phyloP scores from a whole-genome alignment of 2,329 filamentous ascomycete genomes.

The Xylariaceae sp. region DNA sequence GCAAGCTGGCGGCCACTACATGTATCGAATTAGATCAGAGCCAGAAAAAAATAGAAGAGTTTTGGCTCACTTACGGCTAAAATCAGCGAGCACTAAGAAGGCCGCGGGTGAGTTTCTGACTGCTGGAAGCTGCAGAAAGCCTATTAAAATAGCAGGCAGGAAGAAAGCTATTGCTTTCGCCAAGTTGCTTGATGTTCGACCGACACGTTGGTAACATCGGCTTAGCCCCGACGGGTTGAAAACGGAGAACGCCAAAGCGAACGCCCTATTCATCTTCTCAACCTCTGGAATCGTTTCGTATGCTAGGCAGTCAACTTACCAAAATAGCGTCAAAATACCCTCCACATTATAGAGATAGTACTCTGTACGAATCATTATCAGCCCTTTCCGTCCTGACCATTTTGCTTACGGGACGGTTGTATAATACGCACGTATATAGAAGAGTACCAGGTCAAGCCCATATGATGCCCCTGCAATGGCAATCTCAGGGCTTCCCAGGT shows the following conservation, averaged over 20 bases:
- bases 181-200: constrained; percentile 35
- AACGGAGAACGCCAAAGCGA: constrained; percentile 46
- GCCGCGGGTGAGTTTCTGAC: constrained; percentile 39
- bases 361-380: constrained; percentile 42
- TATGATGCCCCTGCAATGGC: constrained; percentile 51
- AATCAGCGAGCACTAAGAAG: constrained; percentile 47
- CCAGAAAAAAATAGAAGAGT: neutral
- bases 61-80: constrained; percentile 44
- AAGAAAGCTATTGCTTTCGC: constrained; percentile 47
- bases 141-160: constrained; percentile 46
- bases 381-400: constrained; percentile 12
- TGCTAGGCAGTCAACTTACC: constrained; percentile 43
- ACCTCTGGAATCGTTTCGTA: neutral
- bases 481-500: constrained; percentile 49
- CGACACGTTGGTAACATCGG: constrained; percentile 38
- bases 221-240: constrained; percentile 40
- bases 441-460: constrained; percentile 51
- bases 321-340: constrained; percentile 53
- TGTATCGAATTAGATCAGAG: neutral
- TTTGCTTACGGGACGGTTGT: neutral
- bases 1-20: constrained; percentile 46
- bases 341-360: constrained; percentile 60
- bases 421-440: constrained; percentile 53
- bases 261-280: constrained; percentile 40
- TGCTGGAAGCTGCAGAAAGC: constrained; percentile 39